Evolutionary conservation across 768 basidiomycete species (phyloP), one percentile per base, ranked within the genome.

Genomic region (Pleurotus djamor): DNA sequence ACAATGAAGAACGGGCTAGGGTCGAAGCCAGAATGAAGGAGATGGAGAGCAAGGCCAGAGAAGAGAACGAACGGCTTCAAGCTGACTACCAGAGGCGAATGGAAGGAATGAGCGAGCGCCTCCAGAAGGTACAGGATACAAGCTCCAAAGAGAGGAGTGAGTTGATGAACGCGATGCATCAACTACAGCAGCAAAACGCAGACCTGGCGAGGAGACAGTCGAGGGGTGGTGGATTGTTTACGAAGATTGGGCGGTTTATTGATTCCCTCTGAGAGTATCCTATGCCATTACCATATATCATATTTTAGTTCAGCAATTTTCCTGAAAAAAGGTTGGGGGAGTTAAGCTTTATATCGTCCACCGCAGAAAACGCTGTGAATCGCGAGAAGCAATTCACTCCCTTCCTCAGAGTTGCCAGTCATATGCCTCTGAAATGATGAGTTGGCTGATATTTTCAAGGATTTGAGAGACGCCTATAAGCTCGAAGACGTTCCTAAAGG

Each of bases 1-100:
- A 77, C 60, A 52, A 62, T 48, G 68, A 71, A 32, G 77, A 81
- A 63, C 76, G 75, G 55, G 60, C 59, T 13, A 66, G 60, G 58
- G 56, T 74, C 52, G 70, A 75, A 48, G 56, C 57, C 41, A 65
- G 67, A 28, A 63, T 76, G 67, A 63, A 70, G 9, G 67, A 71
- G 35, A 62, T 70, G 28, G 60, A 63, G 9, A 69, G 66, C 14
- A 34, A 48, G 8, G 62, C 67, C 3, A 55, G 59, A 34, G 61
- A 59, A 48, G 65, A 65, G 5, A 57, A 58, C 14, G 59, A 55
- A 16, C 47, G 48, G 10, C 64, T 62, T 32, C 59, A 59, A 4
- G 60, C 60, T 17, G 57, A 60, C 13, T 60, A 69, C 14, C 50
- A 59, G 14, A 57, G 51, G 6, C 66, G 66, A 36, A 63, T 69